These are phyloP conservation scores for Chaetomiaceae sp. DNA, from an alignment of 2,329 filamentous ascomycete genomes.

Conservation along the genomic window DNA sequence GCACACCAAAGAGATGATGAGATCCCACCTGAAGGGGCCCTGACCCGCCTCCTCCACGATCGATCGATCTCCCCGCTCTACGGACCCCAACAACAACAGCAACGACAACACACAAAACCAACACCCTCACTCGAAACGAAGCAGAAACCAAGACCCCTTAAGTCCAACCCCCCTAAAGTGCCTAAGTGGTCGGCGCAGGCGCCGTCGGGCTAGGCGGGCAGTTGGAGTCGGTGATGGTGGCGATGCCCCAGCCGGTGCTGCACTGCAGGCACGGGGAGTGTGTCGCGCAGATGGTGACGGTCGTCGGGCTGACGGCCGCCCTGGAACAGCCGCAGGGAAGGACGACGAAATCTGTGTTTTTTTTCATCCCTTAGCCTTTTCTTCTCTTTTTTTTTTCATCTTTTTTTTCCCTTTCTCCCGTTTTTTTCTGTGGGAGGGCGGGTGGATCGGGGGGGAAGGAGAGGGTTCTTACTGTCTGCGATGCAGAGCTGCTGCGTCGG, in stretches of 20 bases:
- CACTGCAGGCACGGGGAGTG: conserved; percentile 16
- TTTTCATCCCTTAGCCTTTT: neutral
- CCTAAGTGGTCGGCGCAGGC: neutral
- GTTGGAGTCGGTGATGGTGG: conserved; percentile 8
- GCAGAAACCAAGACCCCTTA: neutral
- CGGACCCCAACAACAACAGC: no score
- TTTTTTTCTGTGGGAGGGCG: no score
- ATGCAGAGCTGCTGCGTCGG: conserved; percentile 10
- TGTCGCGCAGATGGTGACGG: conserved; percentile 20
- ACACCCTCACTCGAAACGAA: no score
- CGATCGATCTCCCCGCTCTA: no score
- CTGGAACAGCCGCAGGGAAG: conserved; percentile 22
- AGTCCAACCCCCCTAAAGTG: no score
- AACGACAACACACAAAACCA: no score
- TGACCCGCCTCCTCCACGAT: no score
- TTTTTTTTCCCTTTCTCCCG: neutral
- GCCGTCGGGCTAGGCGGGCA: conserved; percentile 1
- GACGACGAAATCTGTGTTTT: conserved; percentile 8
- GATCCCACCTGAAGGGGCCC: no score
- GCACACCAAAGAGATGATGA: no score
- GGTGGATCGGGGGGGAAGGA: neutral
- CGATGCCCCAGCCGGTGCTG: conserved; percentile 17
- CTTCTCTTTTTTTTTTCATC: no score
- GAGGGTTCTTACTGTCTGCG: conserved; percentile 7
- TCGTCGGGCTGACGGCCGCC: conserved; percentile 14